Percentiles rank a stretch among this genome's conserved stretches.
Conservation (phyloP, 306 rosid species). For the Fragaria iinumae region DNA sequence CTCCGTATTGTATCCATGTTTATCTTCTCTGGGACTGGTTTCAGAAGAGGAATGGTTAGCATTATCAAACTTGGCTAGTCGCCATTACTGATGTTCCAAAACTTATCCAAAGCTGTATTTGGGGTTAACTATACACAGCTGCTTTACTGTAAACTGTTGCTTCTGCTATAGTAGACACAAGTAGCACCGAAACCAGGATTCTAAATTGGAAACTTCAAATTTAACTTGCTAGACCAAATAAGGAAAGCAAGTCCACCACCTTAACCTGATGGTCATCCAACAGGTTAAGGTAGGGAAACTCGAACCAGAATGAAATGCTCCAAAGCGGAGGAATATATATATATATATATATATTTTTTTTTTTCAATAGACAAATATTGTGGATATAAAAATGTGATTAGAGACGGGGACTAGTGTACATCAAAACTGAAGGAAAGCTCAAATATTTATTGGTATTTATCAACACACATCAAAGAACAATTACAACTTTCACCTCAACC, state of each 20-base stretch:
- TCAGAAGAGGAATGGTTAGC: not conserved
- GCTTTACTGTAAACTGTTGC: not conserved
- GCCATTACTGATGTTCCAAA: not conserved
- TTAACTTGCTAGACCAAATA: not conserved
- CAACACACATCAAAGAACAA: not conserved
- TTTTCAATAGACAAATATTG: not conserved
- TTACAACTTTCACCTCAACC: not conserved
- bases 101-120: not conserved
- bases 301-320: not conserved
- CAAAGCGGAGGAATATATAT: not conserved
- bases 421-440: not conserved
- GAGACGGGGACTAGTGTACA: not conserved
- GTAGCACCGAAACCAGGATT: not conserved
- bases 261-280: not conserved
- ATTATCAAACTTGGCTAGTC: not conserved
- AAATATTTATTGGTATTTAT: not conserved
- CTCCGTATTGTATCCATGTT: not conserved
- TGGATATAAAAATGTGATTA: not conserved
- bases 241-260: not conserved
- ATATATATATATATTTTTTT: no score
- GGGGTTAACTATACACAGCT: not conserved
- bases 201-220: not conserved
- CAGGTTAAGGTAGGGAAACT: not conserved
- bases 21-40: not conserved
- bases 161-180: not conserved